A percentile compares a stretch with the other conserved stretches of the same genome.
Evolutionary conservation across 768 basidiomycete genomes (phyloP).

Genomic region (Podaxis carcinomalis): DNA sequence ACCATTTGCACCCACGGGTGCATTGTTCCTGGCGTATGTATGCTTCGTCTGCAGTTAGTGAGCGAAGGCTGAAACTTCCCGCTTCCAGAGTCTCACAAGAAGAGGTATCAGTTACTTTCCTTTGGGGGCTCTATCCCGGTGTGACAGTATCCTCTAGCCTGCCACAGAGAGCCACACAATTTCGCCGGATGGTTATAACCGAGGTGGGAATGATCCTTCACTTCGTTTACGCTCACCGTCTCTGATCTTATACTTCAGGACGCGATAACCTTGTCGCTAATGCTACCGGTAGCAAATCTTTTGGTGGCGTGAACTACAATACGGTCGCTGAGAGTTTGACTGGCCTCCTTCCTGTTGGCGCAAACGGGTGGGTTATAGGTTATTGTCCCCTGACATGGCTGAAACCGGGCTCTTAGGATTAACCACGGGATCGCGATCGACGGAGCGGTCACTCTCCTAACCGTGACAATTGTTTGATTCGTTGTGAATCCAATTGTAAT

Average conservation of each 20-base stretch:
- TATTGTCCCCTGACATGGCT: not conserved
- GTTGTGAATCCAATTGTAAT: not conserved
- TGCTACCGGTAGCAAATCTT: conserved; percentile 30
- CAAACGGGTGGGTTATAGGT: conserved; percentile 29
- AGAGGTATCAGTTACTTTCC: conserved; percentile 20
- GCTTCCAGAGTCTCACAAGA: conserved; percentile 29
- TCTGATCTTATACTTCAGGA: conserved; percentile 15
- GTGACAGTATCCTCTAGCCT: conserved; percentile 17
- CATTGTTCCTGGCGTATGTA: conserved; percentile 48
- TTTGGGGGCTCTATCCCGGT: not conserved
- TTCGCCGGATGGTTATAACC: conserved; percentile 28
- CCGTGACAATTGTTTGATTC: conserved; percentile 22
- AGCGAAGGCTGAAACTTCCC: not conserved
- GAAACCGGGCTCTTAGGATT: conserved; percentile 18
- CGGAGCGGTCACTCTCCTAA: conserved; percentile 51
- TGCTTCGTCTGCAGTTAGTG: not conserved
- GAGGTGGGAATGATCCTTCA: conserved; percentile 17
- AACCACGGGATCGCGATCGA: conserved; percentile 58
- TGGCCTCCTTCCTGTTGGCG: conserved; percentile 51
- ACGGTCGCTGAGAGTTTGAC: conserved; percentile 43
- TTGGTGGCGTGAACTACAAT: conserved; percentile 41
- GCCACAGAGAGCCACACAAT: conserved; percentile 27
- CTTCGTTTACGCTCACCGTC: not conserved
- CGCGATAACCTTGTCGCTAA: conserved; percentile 23
- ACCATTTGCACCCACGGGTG: conserved; percentile 35